Evolutionary conservation across 176 grass and related monocot species (phyloP).

Genomic region (Oryza brachyantha): DNA sequence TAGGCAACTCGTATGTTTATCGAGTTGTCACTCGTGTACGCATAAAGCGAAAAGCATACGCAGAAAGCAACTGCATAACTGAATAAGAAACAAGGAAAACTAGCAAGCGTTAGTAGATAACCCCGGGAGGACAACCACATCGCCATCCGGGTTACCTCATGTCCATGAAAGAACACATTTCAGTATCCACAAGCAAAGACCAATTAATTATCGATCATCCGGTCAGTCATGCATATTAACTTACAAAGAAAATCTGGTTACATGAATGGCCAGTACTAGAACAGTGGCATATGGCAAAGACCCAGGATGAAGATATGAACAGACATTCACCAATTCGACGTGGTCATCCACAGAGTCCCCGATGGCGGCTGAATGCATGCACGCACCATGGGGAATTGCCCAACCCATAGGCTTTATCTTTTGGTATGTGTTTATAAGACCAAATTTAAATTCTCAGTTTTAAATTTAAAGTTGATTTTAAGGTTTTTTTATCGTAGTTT

Average conservation of each 20-base stretch:
- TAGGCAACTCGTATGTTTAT: background rate
- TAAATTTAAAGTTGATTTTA: no score
- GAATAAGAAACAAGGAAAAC: background rate
- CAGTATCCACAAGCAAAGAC: background rate
- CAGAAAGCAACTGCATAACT: background rate
- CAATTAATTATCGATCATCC: background rate
- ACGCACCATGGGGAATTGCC: background rate
- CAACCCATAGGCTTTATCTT: no score
- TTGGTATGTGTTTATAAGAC: no score
- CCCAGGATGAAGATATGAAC: background rate
- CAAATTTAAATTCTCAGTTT: no score
- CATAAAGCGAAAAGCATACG: background rate
- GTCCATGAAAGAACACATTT: background rate
- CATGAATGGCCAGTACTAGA: background rate
- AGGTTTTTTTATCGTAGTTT: no score
- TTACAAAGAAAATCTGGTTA: background rate
- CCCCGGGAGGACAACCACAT: background rate
- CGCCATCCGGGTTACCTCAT: background rate
- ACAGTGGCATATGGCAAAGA: background rate
- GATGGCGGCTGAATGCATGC: background rate
- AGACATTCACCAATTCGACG: background rate
- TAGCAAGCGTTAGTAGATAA: background rate
- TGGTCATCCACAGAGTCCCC: background rate
- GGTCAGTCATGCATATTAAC: background rate
- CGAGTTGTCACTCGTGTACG: background rate